Evolutionary conservation across 306 rosid species (phyloP).

Genomic region (Acacia melanoxylon): DNA sequence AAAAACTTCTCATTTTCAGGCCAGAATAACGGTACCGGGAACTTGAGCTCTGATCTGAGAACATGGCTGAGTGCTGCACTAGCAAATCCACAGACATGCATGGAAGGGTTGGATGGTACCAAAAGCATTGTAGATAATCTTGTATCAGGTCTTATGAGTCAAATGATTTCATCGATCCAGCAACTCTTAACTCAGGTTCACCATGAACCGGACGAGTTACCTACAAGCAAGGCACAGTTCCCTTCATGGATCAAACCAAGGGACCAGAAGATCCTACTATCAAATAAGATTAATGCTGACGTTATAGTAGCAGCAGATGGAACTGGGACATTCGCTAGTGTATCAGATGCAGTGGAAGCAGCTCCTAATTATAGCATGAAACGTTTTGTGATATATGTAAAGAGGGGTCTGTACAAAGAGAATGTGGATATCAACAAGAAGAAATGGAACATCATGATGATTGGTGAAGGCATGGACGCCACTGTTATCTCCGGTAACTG

Average conservation of each 20-base stretch:
- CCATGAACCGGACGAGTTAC: slow-evolving; percentile 1
- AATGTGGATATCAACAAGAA: slow-evolving; percentile 87
- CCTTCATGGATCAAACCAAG: slow-evolving; percentile 62
- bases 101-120: slow-evolving; percentile 79
- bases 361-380: slow-evolving; percentile 80
- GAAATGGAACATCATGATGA: slow-evolving; percentile 84
- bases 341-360: slow-evolving; percentile 69
- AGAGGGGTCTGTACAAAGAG: slow-evolving; percentile 68
- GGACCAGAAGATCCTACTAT: slow-evolving; percentile 54
- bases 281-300: slow-evolving; percentile 41
- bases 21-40: slow-evolving; percentile 64
- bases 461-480: slow-evolving; percentile 80
- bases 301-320: slow-evolving; percentile 77
- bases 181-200: slow-evolving; percentile 56
- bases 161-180: slow-evolving; percentile 49
- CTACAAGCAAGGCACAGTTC: background rate
- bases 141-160: slow-evolving; percentile 44
- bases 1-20: slow-evolving; percentile 37
- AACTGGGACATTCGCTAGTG: slow-evolving; percentile 55
- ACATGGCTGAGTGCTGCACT: slow-evolving; percentile 89
- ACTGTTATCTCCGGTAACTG: slow-evolving; percentile 71
- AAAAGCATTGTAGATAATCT: slow-evolving; percentile 51
- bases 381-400: slow-evolving; percentile 64
- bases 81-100: slow-evolving; percentile 73
- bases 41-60: slow-evolving; percentile 67